Conservation (phyloP, 306 rosid genomes). For the Potentilla sterilis region DNA sequence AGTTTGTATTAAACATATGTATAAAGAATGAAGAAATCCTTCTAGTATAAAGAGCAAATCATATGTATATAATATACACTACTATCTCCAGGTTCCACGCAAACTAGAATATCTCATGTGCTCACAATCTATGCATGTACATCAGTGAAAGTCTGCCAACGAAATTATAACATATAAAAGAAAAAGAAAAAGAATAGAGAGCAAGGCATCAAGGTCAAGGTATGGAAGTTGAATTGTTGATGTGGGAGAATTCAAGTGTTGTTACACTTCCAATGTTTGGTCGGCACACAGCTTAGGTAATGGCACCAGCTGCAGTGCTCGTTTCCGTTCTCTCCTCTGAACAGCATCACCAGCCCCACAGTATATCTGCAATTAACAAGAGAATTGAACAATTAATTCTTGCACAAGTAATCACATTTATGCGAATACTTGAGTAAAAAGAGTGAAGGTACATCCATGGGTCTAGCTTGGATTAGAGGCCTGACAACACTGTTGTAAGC, state of each 20-base stretch:
- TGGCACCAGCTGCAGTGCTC: constrained; percentile 55
- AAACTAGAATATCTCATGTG: neutral
- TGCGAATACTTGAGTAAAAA: neutral
- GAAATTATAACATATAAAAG: constrained; percentile 2
- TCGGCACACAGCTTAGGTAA: constrained; percentile 49
- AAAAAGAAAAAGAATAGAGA: neutral
- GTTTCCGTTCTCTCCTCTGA: constrained; percentile 42
- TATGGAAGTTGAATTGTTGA: neutral
- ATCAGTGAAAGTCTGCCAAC: neutral
- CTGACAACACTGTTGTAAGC: neutral
- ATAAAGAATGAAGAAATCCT: constrained; percentile 4
- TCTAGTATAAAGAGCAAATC: neutral
- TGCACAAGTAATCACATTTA: neutral
- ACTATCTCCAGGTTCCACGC: constrained; percentile 2
- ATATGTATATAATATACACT: neutral
- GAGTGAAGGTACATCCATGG: neutral
- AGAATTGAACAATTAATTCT: neutral
- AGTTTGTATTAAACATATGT: neutral
- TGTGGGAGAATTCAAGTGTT: constrained; percentile 8
- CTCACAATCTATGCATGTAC: constrained; percentile 20
- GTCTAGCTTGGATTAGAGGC: neutral
- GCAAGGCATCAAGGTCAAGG: neutral
- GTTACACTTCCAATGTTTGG: constrained; percentile 40
- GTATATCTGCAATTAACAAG: constrained; percentile 28
- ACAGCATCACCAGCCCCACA: constrained; percentile 42